phyloP scores from a whole-genome alignment of 2,329 filamentous ascomycete species.

The Aspergillus sp. region DNA sequence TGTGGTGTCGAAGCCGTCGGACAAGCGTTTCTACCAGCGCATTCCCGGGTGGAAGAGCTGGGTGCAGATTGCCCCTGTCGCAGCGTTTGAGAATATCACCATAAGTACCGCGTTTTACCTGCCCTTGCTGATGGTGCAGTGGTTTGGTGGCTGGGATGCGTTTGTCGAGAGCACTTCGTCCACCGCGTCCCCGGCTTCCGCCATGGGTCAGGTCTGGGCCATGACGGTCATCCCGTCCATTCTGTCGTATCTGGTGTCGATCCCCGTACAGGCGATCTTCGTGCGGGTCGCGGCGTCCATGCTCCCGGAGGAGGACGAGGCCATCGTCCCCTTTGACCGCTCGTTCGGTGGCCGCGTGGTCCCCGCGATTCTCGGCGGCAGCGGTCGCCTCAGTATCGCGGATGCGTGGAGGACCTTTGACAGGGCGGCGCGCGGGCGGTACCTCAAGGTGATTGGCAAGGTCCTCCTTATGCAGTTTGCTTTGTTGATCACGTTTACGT shows the following conservation, averaged over 20 bases:
- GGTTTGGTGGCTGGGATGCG: constrained; percentile 30
- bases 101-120: constrained; percentile 40
- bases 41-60: constrained; percentile 60
- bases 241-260: constrained; percentile 54
- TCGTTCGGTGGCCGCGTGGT: constrained; percentile 70
- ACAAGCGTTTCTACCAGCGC: constrained; percentile 58
- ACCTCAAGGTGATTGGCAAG: constrained; percentile 70
- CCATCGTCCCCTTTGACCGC: constrained; percentile 84
- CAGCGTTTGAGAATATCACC: constrained; percentile 53
- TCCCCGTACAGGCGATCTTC: constrained; percentile 70
- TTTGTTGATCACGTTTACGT: constrained; percentile 40
- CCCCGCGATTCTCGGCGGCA: constrained; percentile 64
- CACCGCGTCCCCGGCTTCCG: constrained; percentile 24
- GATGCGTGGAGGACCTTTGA: constrained; percentile 77
- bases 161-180: constrained; percentile 10
- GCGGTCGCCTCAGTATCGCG: constrained; percentile 60
- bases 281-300: constrained; percentile 80
- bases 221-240: constrained; percentile 37
- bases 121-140: constrained; percentile 40
- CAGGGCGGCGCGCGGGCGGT: constrained; percentile 60
- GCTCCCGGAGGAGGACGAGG: constrained; percentile 69
- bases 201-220: constrained; percentile 27
- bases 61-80: constrained; percentile 62
- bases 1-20: constrained; percentile 63
- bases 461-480: constrained; percentile 50